Evolutionary conservation across 2,329 filamentous ascomycete species (phyloP), one percentile per base, ranked within the genome.

Genomic region (Fusarium goolgardi): DNA sequence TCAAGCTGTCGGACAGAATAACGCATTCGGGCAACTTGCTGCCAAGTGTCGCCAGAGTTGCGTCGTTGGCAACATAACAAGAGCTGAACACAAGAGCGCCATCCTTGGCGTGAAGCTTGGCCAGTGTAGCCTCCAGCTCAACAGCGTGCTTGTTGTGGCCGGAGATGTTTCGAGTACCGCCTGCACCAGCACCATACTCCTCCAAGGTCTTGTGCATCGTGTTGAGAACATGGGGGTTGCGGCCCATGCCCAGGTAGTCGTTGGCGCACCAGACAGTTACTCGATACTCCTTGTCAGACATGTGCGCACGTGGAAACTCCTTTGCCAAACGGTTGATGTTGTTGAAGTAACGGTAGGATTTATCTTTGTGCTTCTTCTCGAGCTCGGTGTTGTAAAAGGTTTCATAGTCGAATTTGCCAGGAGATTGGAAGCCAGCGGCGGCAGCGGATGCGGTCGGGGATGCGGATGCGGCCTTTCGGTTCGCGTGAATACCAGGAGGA

Each of bases 191-290:
- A 62, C 96, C 96, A 75, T 99, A 99, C 76, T 90, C 93, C 73
- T 99, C 94, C 44, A 99, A 83, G 4, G 95, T 97, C 77, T 96
- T 87, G 78, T 99, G 95, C 96, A 99, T 99, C 58, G 88, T 88
- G 78, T 92, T 89, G 75, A 99, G 82, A 13, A 99, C 96, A 51
- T 92, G 85, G 15, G 88, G 87, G 80, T 98, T 97, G 73, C 94
- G 88, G 44, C 96, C 95, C 96, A 99, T 99, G 73, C 96, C 96
- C 20, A 99, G 88, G 79, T 99, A 99, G 79, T 99, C 96, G 76
- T 99, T 99, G 77, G 95, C 96, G 85, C 96, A 99, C 96, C 96
- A 99, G 25, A 99, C 96, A 3, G 95, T 97, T 59, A 99, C 96
- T 54, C 89, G 89, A 71, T 97, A 93, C 62, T 95, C 90, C 76